These are phyloP conservation scores for Russula emetica DNA, from an alignment of 768 basidiomycete genomes.

Conservation along the genomic window DNA sequence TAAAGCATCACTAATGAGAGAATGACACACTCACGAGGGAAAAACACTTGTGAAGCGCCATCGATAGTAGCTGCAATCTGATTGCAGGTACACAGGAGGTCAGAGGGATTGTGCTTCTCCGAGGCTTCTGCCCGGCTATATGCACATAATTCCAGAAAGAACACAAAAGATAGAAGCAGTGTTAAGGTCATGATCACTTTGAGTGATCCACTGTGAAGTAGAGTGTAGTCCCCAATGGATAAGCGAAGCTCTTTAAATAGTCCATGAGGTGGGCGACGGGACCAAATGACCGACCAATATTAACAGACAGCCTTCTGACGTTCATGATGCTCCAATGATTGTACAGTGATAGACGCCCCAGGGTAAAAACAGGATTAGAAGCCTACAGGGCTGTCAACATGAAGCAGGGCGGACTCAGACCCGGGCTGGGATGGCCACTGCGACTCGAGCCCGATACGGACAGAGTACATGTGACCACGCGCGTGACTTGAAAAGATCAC, in stretches of 20 bases:
- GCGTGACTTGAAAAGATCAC: too few relatives aligned
- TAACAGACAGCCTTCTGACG: too few relatives aligned
- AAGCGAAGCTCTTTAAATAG: neutral
- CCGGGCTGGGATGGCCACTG: too few relatives aligned
- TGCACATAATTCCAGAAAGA: neutral
- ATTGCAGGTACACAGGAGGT: neutral
- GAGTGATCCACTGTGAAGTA: neutral
- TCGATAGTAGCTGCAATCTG: constrained; percentile 2
- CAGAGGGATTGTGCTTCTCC: too few relatives aligned
- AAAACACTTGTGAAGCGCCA: neutral
- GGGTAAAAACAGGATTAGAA: too few relatives aligned
- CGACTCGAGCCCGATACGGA: too few relatives aligned
- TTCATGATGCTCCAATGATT: too few relatives aligned
- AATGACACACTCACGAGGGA: neutral
- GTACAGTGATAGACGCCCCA: too few relatives aligned
- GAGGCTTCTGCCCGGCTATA: neutral
- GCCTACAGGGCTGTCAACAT: too few relatives aligned
- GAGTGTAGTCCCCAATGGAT: neutral
- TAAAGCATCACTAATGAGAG: neutral
- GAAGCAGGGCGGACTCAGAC: too few relatives aligned
- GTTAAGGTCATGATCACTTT: neutral
- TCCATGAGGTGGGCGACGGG: neutral
- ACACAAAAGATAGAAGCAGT: neutral
- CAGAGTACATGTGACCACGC: too few relatives aligned
- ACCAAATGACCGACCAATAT: too few relatives aligned